A percentile compares a stretch with the other conserved stretches of the same genome.
These are phyloP conservation scores for Thyridium curvatum DNA, from an alignment of 2,329 filamentous ascomycete species.

Conservation along the genomic window DNA sequence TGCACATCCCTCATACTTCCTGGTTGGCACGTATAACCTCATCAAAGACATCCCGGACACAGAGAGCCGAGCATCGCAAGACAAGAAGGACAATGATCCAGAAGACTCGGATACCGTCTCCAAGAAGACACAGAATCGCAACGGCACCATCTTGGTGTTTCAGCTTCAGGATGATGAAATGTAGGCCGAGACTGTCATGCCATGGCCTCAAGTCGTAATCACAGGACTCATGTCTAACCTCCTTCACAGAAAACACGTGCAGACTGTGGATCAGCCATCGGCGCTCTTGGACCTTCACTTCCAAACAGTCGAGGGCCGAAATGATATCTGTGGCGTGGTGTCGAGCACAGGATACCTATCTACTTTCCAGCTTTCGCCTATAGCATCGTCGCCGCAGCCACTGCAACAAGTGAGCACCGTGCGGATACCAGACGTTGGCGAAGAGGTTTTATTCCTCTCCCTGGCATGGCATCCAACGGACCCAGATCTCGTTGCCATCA, in stretches of 20 bases:
- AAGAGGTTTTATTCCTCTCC: slow-evolving; percentile 61
- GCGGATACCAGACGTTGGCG: slow-evolving; percentile 41
- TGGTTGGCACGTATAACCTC: slow-evolving; percentile 82
- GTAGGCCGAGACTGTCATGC: slow-evolving; percentile 38
- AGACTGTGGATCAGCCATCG: slow-evolving; percentile 57
- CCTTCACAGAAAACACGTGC: slow-evolving; percentile 41
- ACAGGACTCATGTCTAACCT: slow-evolving; percentile 5
- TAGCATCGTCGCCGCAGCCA: slow-evolving; percentile 15
- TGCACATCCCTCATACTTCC: slow-evolving; percentile 54
- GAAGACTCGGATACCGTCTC: slow-evolving; percentile 11
- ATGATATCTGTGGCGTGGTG: slow-evolving; percentile 62
- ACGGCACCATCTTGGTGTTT: slow-evolving; percentile 68
- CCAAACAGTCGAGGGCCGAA: slow-evolving; percentile 40
- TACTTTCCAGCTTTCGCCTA: slow-evolving; percentile 49
- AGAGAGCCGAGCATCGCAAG: slow-evolving; percentile 6
- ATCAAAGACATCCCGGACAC: slow-evolving; percentile 34
- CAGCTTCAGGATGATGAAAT: slow-evolving; percentile 42
- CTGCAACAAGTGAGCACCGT: slow-evolving; percentile 36
- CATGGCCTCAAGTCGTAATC: slow-evolving; percentile 1
- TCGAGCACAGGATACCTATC: slow-evolving; percentile 69
- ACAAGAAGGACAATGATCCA: too few relatives aligned
- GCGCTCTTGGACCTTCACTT: slow-evolving; percentile 86
- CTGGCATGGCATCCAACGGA: slow-evolving; percentile 64
- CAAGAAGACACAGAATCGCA: slow-evolving; percentile 53
- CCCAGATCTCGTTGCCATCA: slow-evolving; percentile 55